phyloP scores from a whole-genome alignment of 345 rosid species.

The Anacardium occidentale region DNA sequence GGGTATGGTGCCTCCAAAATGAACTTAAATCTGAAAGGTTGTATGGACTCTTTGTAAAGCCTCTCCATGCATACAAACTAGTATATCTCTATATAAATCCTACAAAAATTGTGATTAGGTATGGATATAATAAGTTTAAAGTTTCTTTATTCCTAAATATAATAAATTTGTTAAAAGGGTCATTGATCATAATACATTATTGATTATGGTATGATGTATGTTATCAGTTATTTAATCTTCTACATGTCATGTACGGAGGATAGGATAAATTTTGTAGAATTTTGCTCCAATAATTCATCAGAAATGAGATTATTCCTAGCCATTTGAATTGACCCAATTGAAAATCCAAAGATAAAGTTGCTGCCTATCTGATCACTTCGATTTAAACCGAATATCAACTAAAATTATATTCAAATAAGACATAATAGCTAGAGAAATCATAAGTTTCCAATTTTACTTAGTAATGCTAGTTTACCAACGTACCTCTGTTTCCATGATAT shows the following conservation, averaged over 20 bases:
- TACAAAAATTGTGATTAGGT: too few relatives aligned
- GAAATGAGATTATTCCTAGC: not conserved
- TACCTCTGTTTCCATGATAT: not conserved
- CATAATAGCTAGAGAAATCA: not conserved
- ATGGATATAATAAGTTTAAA: too few relatives aligned
- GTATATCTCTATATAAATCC: too few relatives aligned
- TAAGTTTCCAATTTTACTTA: not conserved
- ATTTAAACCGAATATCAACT: not conserved
- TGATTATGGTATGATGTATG: too few relatives aligned
- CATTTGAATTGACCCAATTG: not conserved
- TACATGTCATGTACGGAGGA: not conserved
- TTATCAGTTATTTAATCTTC: too few relatives aligned
- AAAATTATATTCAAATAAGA: slow-evolving; percentile 1
- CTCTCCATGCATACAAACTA: too few relatives aligned
- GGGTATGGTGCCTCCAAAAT: slow-evolving; percentile 18
- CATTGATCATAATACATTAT: too few relatives aligned
- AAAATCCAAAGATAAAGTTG: not conserved
- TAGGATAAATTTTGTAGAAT: not conserved
- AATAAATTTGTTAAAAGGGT: too few relatives aligned
- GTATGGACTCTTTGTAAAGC: too few relatives aligned
- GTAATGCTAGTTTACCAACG: not conserved
- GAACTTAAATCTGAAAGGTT: slow-evolving; percentile 15
- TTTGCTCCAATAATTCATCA: not conserved
- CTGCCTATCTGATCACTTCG: not conserved
- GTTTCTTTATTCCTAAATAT: too few relatives aligned